Conservation (phyloP, 164 flowering plant species). For the Cinnamomum micranthum region DNA sequence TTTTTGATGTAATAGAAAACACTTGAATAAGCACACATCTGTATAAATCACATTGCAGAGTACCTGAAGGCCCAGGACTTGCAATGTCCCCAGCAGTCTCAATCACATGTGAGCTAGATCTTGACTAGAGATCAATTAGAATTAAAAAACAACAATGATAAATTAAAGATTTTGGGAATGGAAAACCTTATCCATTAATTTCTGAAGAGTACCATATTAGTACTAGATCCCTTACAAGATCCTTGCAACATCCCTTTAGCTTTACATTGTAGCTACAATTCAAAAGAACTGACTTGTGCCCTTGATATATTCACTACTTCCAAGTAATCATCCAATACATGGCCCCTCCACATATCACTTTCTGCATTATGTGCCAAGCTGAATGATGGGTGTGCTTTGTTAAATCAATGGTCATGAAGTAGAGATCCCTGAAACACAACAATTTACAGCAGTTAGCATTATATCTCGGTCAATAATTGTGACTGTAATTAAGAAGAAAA, state of each 20-base stretch:
- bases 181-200: not conserved
- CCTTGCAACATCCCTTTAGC: conserved; percentile 41
- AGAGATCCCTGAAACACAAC: conserved; percentile 37
- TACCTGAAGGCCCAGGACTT: conserved; percentile 90
- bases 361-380: conserved; percentile 92
- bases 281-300: conserved; percentile 42
- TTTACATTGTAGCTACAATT: conserved; percentile 58
- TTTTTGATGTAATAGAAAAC: too few relatives aligned
- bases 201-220: conserved; percentile 33
- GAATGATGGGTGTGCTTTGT: conserved; percentile 82
- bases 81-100: conserved; percentile 99
- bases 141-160: too few relatives aligned
- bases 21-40: conserved; percentile 34
- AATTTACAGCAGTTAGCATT: not conserved
- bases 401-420: conserved; percentile 37
- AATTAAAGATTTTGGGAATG: too few relatives aligned
- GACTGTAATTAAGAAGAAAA: too few relatives aligned
- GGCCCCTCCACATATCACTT: conserved; percentile 78
- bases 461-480: not conserved
- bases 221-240: conserved; percentile 38
- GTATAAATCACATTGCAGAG: conserved; percentile 89
- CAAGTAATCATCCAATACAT: conserved; percentile 49
- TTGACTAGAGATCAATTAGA: too few relatives aligned
- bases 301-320: conserved; percentile 25
- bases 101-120: conserved; percentile 22